phyloP scores from a whole-genome alignment of 108 stramenopile species.

The Chaetoceros muelleri region DNA sequence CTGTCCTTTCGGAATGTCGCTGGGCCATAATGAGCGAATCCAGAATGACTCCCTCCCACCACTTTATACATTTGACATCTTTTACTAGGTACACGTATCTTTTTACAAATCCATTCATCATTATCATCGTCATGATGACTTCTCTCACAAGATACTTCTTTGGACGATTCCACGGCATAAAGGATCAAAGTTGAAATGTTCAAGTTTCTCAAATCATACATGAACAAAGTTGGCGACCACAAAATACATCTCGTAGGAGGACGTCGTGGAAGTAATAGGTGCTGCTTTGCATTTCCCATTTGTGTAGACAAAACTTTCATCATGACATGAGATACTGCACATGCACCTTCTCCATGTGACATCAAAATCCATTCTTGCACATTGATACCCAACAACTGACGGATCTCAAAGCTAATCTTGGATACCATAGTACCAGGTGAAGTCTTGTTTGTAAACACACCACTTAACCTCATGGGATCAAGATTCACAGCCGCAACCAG shows the following conservation, averaged over 20 bases:
- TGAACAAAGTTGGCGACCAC: background rate
- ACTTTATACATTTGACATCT: background rate
- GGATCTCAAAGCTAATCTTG: background rate
- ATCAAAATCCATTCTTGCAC: background rate
- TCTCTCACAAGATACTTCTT: background rate
- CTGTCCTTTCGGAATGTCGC: constrained; percentile 9
- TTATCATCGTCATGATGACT: too few species aligned
- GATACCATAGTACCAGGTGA: background rate
- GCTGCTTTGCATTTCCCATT: too few species aligned
- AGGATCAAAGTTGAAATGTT: background rate
- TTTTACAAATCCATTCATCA: too few species aligned
- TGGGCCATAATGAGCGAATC: constrained; percentile 27
- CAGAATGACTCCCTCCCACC: constrained; percentile 24
- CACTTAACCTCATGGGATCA: constrained; percentile 10
- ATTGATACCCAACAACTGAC: background rate
- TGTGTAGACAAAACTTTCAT: background rate
- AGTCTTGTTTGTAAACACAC: background rate
- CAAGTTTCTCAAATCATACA: background rate
- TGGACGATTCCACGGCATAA: background rate
- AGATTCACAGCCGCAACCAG: constrained; percentile 34
- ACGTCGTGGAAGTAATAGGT: too few species aligned
- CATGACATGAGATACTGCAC: background rate
- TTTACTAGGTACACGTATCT: too few species aligned
- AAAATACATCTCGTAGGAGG: background rate
- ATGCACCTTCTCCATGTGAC: background rate